Conservation (phyloP, 2,329 filamentous ascomycete species). For the Zymoseptoria tritici region DNA sequence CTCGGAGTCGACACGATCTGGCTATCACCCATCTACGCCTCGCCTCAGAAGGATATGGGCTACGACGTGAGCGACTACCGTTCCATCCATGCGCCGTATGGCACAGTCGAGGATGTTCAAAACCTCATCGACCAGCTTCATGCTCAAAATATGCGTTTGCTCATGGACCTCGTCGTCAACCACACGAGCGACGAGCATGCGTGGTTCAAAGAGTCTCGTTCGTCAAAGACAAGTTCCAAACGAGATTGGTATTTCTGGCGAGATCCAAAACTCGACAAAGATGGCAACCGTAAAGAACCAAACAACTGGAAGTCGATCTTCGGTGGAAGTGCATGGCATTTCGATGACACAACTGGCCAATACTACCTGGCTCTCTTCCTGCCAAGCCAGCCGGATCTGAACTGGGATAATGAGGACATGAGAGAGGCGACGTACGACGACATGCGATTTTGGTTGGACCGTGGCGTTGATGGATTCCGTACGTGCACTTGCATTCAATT, state of each 20-base stretch:
- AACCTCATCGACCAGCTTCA: constrained; percentile 36
- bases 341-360: constrained; percentile 39
- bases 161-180: constrained; percentile 37
- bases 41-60: constrained; percentile 38
- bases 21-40: constrained; percentile 39
- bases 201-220: constrained; percentile 52
- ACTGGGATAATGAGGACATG: constrained; percentile 40
- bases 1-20: constrained; percentile 47
- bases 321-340: constrained; percentile 37
- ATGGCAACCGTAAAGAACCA: constrained; percentile 50
- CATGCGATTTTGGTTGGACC: constrained; percentile 41
- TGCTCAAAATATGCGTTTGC: constrained; percentile 40
- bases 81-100: constrained; percentile 41
- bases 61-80: constrained; percentile 44
- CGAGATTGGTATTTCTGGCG: constrained; percentile 63
- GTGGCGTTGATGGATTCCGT: constrained; percentile 37
- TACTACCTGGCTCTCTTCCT: constrained; percentile 43
- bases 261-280: constrained; percentile 45
- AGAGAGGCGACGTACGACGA: constrained; percentile 39
- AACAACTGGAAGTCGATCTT: constrained; percentile 44
- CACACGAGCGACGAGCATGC: constrained; percentile 23
- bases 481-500: constrained; percentile 29
- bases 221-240: constrained; percentile 44
- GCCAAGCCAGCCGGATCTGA: constrained; percentile 40
- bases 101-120: constrained; percentile 41